These are phyloP conservation scores for Zoysia japonica DNA, from an alignment of 176 grass and related monocot genomes.

Conservation along the genomic window DNA sequence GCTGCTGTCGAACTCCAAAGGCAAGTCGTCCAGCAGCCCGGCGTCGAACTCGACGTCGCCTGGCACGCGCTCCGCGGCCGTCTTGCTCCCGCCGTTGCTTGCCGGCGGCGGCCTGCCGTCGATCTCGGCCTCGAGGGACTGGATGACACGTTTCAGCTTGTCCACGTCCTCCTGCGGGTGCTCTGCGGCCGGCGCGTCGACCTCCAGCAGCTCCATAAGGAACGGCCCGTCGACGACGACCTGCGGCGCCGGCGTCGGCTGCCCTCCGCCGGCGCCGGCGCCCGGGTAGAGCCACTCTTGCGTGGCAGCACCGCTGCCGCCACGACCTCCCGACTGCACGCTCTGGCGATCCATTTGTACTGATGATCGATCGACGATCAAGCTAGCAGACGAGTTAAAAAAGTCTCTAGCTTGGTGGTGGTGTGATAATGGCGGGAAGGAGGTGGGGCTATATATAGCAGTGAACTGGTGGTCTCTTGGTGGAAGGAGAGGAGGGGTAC, in stretches of 20 bases:
- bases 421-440: constrained; percentile 37
- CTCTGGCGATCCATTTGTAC: constrained; percentile 31
- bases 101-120: background rate
- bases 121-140: constrained; percentile 68
- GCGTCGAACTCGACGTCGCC: constrained; percentile 6
- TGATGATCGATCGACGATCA: background rate
- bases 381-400: background rate
- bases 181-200: constrained; percentile 43
- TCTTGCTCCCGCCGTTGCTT: background rate
- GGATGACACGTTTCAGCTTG: constrained; percentile 52
- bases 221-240: constrained; percentile 35
- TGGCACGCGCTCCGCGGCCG: background rate
- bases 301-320: background rate
- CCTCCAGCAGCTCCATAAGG: constrained; percentile 65
- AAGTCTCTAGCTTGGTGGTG: background rate
- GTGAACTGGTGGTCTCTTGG: constrained; percentile 13
- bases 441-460: constrained; percentile 36
- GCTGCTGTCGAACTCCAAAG: constrained; percentile 36
- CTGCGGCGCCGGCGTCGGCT: constrained; percentile 15
- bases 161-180: constrained; percentile 38
- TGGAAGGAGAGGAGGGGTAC: background rate
- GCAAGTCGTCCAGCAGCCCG: constrained; percentile 55
- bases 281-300: constrained; percentile 21
- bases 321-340: background rate
- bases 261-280: constrained; percentile 2